Conservation (phyloP, 2,329 filamentous ascomycete species). For the Xylariaceae sp. region DNA sequence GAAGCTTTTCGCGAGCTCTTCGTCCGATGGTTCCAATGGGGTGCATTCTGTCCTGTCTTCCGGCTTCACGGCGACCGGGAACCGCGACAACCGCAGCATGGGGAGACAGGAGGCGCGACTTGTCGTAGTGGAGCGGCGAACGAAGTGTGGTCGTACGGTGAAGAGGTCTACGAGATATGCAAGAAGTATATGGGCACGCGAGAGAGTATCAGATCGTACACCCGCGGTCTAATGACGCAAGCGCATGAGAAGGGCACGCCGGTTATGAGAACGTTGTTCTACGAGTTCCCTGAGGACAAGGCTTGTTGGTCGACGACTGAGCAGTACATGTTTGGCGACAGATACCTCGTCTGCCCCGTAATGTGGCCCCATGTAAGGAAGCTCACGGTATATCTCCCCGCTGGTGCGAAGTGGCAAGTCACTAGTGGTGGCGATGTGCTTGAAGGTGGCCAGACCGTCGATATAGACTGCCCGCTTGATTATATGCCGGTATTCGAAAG, state of each 20-base stretch:
- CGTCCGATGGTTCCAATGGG: slow-evolving; percentile 69
- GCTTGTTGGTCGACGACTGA: slow-evolving; percentile 55
- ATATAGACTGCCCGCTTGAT: neutral
- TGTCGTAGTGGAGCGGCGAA: slow-evolving; percentile 54
- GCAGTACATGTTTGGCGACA: slow-evolving; percentile 63
- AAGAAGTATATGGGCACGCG: slow-evolving; percentile 57
- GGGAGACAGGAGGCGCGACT: slow-evolving; percentile 36
- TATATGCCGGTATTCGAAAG: neutral
- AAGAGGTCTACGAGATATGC: slow-evolving; percentile 58
- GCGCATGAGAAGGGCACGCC: slow-evolving; percentile 60
- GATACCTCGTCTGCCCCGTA: slow-evolving; percentile 58
- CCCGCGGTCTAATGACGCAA: slow-evolving; percentile 54
- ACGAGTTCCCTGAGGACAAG: slow-evolving; percentile 58
- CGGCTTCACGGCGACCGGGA: slow-evolving; percentile 64
- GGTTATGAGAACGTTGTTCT: slow-evolving; percentile 62
- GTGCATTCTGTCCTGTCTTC: slow-evolving; percentile 65
- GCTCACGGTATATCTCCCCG: neutral
- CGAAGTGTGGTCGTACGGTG: slow-evolving; percentile 66
- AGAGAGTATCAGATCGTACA: slow-evolving; percentile 58
- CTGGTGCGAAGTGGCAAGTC: neutral
- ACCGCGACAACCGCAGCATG: slow-evolving; percentile 43
- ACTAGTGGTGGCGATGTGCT: neutral
- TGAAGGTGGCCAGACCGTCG: neutral
- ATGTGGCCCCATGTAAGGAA: slow-evolving; percentile 30
- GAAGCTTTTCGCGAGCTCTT: slow-evolving; percentile 60